A percentile compares a stretch with the other conserved stretches of the same genome.
Evolutionary conservation across 179 eudicot genomes (phyloP).

Genomic region (Pouteria campechiana): DNA sequence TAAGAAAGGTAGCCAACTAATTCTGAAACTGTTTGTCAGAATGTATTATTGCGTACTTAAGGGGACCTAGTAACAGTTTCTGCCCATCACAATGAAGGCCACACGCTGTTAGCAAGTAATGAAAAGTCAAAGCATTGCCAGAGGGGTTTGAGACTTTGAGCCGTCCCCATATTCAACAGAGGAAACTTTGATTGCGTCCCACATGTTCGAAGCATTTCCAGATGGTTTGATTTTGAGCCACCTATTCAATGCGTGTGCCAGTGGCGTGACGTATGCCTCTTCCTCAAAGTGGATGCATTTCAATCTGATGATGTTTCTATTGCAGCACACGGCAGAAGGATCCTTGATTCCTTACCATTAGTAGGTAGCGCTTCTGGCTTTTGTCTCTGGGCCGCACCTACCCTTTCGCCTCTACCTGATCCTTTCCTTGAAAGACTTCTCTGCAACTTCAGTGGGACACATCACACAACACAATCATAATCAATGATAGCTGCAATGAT

Average conservation of each 20-base stretch:
- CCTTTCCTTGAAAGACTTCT: slow-evolving; percentile 56
- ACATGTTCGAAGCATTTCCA: too few relatives aligned
- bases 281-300: slow-evolving; percentile 12
- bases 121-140: too few relatives aligned
- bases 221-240: too few relatives aligned
- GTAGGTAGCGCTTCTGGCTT: slow-evolving; percentile 6
- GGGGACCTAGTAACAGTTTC: too few relatives aligned
- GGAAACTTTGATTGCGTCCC: too few relatives aligned
- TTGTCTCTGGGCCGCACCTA: slow-evolving; percentile 14
- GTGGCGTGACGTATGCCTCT: not conserved
- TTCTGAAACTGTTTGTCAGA: too few relatives aligned
- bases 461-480: not conserved
- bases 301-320: slow-evolving; percentile 16
- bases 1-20: too few relatives aligned
- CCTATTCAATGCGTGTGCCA: not conserved
- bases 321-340: slow-evolving; percentile 4
- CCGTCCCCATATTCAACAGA: too few relatives aligned
- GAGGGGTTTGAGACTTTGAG: too few relatives aligned
- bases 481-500: not conserved
- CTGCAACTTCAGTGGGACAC: slow-evolving; percentile 35
- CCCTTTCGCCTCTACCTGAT: slow-evolving; percentile 12
- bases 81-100: too few relatives aligned
- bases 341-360: slow-evolving; percentile 12
- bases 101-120: too few relatives aligned
- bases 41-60: too few relatives aligned